Conservation (phyloP, 805 yeast species). For the Wickerhamiella bombiphila region DNA sequence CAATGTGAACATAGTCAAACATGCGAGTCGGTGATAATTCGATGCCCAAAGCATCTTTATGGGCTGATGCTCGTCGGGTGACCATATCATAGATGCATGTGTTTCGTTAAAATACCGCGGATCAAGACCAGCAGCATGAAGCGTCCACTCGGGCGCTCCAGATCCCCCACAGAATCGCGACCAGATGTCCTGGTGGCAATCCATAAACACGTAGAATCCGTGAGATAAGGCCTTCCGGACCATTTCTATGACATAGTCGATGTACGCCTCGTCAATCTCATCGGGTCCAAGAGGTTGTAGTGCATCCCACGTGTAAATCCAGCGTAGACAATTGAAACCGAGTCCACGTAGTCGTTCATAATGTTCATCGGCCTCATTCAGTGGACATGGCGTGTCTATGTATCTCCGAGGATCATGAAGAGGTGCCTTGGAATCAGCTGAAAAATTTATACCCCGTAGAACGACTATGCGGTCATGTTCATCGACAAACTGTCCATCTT, state of each 20-base stretch:
- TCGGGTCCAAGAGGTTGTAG: slow-evolving; percentile 81
- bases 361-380: slow-evolving; percentile 58
- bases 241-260: slow-evolving; percentile 53
- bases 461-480: slow-evolving; percentile 40
- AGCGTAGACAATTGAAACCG: slow-evolving; percentile 71
- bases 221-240: slow-evolving; percentile 38
- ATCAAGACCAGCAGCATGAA: slow-evolving; percentile 77
- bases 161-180: slow-evolving; percentile 80
- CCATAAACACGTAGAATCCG: slow-evolving; percentile 68
- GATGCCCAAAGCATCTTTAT: slow-evolving; percentile 84
- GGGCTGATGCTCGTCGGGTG: slow-evolving; percentile 27
- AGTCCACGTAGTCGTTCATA: slow-evolving; percentile 53
- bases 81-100: slow-evolving; percentile 71
- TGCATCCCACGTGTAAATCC: slow-evolving; percentile 84
- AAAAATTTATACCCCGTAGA: slow-evolving; percentile 69
- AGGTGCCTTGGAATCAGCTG: slow-evolving; percentile 62
- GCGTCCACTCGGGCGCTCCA: slow-evolving; percentile 90
- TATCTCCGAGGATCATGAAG: slow-evolving; percentile 37
- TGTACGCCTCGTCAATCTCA: slow-evolving; percentile 57
- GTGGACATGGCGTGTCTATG: slow-evolving; percentile 64
- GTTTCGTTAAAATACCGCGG: slow-evolving; percentile 49
- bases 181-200: slow-evolving; percentile 93
- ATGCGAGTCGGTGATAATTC: slow-evolving; percentile 59
- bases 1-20: slow-evolving; percentile 73
- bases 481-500: slow-evolving; percentile 43